Conservation (phyloP, 768 basidiomycete genomes). For the Lactarius evosmus region DNA sequence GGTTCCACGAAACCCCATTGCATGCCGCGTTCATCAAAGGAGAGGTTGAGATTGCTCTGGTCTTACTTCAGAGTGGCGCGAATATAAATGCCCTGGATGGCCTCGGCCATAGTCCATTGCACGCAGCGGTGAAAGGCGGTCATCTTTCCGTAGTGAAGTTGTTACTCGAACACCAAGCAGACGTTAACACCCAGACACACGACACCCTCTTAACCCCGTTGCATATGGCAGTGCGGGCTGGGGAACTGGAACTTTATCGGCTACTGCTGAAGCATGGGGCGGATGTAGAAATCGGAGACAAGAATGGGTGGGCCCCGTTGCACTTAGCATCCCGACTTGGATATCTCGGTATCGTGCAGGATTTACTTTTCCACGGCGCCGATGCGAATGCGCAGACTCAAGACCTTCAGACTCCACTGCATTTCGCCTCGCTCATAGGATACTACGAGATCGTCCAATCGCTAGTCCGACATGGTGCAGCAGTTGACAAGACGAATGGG, state of each 20-base stretch:
- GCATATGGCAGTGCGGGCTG: not conserved
- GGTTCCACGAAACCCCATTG: too few relatives aligned
- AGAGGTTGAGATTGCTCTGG: too few relatives aligned
- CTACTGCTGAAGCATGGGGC: not conserved
- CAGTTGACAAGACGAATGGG: too few relatives aligned
- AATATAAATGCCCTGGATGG: too few relatives aligned
- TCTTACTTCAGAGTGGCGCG: too few relatives aligned
- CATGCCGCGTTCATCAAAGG: too few relatives aligned
- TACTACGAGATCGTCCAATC: not conserved
- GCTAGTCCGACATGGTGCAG: not conserved
- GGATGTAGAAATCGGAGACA: not conserved
- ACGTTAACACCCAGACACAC: not conserved
- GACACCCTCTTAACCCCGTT: not conserved
- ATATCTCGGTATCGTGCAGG: not conserved
- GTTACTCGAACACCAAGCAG: not conserved
- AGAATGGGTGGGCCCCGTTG: not conserved
- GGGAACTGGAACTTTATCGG: not conserved
- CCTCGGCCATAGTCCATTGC: too few relatives aligned
- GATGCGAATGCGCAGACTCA: not conserved
- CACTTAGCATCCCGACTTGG: fast-evolving
- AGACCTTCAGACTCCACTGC: not conserved
- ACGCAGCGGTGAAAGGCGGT: not conserved
- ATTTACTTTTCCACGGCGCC: not conserved
- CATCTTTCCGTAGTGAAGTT: not conserved
- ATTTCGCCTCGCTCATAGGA: not conserved